Percentiles rank a stretch among this genome's conserved stretches.
These are phyloP conservation scores for Flaveria robusta DNA, from an alignment of 129 eudicot genomes.

Conservation along the genomic window DNA sequence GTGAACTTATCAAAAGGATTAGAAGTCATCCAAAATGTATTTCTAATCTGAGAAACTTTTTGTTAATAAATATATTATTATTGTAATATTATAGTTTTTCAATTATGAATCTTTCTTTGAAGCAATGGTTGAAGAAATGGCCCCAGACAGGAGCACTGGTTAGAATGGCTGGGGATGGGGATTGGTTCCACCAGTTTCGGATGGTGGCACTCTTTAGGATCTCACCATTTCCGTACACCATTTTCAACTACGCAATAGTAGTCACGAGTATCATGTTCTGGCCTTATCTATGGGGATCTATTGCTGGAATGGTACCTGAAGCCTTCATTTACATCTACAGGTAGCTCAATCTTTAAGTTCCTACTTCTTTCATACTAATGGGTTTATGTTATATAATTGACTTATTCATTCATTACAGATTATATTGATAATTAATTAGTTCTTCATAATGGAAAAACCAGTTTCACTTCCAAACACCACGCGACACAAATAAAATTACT, in stretches of 20 bases:
- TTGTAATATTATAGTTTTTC: neutral
- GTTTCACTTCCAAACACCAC: neutral
- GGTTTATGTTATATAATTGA: neutral
- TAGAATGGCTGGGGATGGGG: conserved; percentile 84
- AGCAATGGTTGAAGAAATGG: conserved; percentile 94
- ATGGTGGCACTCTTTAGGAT: conserved; percentile 84
- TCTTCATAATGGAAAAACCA: no score
- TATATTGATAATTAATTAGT: no score
- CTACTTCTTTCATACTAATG: neutral
- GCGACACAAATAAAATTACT: neutral
- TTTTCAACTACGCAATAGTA: conserved; percentile 84
- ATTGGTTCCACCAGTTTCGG: conserved; percentile 76
- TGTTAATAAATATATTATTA: neutral
- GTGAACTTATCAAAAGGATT: neutral
- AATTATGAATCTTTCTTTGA: neutral
- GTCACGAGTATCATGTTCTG: conserved; percentile 84
- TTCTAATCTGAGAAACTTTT: neutral
- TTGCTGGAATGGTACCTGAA: conserved; percentile 93
- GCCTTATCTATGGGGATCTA: conserved; percentile 84
- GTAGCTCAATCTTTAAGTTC: conserved; percentile 29
- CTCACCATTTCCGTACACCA: conserved; percentile 92
- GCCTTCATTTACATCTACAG: conserved; percentile 87
- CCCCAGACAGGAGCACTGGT: conserved; percentile 80
- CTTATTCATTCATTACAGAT: no score
- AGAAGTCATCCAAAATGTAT: neutral